These are phyloP conservation scores for Syzygium jambos DNA, from an alignment of 345 rosid species.

Conservation along the genomic window DNA sequence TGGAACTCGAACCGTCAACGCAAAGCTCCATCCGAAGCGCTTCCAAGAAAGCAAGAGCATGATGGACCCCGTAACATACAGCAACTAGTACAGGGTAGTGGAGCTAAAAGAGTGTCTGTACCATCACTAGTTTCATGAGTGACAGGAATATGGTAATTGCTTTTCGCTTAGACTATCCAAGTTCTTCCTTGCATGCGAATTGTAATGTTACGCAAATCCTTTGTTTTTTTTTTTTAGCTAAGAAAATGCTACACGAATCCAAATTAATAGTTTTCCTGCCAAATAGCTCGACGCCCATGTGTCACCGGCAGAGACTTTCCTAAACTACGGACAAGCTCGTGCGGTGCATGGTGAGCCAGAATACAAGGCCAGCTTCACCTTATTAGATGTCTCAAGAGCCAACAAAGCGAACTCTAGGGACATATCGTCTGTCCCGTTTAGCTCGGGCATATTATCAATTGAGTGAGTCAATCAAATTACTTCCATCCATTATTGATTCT, in stretches of 20 bases:
- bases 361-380: background rate
- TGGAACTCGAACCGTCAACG: no score
- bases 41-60: background rate
- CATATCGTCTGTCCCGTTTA: background rate
- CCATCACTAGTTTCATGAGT: background rate
- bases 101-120: background rate
- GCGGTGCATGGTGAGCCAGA: background rate
- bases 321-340: background rate
- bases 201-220: background rate
- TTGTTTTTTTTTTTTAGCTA: no score
- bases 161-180: background rate
- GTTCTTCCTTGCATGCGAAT: background rate
- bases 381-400: background rate
- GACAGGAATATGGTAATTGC: background rate
- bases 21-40: no score
- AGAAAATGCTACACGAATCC: no score
- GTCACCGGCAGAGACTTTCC: background rate
- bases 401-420: background rate
- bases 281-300: background rate
- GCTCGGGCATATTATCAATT: background rate
- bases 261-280: background rate
- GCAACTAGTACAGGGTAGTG: background rate
- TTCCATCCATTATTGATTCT: background rate
- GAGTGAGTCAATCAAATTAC: background rate
- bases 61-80: background rate